Conservation (phyloP, 2,329 filamentous ascomycete genomes). For the Trichothecium sympodiale region DNA sequence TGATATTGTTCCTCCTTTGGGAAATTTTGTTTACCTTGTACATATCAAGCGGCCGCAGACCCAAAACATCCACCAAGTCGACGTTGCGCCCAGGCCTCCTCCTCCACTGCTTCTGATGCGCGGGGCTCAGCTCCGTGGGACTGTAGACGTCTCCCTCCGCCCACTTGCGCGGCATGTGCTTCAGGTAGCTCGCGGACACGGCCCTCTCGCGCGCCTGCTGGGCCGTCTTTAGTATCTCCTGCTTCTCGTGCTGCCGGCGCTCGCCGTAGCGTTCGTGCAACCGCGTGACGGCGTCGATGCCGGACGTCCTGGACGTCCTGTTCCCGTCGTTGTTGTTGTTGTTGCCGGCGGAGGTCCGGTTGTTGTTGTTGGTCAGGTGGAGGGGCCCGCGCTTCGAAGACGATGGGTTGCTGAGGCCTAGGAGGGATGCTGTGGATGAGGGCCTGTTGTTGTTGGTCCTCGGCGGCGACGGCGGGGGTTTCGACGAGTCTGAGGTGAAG, state of each 20-base stretch:
- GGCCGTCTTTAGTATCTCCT: slow-evolving; percentile 18
- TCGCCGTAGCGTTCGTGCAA: slow-evolving; percentile 15
- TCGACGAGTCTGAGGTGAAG: slow-evolving; percentile 14
- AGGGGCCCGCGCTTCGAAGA: neutral
- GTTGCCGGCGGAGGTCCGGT: neutral
- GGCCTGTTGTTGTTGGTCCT: slow-evolving; percentile 1
- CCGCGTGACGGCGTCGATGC: slow-evolving; percentile 14
- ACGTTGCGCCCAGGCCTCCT: slow-evolving; percentile 41
- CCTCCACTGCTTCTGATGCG: slow-evolving; percentile 76
- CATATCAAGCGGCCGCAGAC: slow-evolving; percentile 68
- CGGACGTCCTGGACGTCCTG: neutral
- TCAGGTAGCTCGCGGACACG: slow-evolving; percentile 41
- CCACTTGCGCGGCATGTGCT: slow-evolving; percentile 62
- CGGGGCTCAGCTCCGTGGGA: slow-evolving; percentile 71
- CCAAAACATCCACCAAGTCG: slow-evolving; percentile 72
- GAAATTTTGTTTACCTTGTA: slow-evolving; percentile 60
- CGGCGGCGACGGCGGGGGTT: neutral
- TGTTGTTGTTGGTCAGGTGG: slow-evolving; percentile 1
- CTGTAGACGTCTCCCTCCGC: slow-evolving; percentile 75
- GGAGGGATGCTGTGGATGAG: slow-evolving; percentile 10
- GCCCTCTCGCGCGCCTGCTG: slow-evolving; percentile 26
- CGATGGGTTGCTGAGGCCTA: slow-evolving; percentile 1
- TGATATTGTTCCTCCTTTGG: neutral
- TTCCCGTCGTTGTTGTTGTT: neutral
- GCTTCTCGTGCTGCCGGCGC: slow-evolving; percentile 8